Evolutionary conservation across 2,329 filamentous ascomycete species (phyloP).

Genomic region (Polychaeton citri): DNA sequence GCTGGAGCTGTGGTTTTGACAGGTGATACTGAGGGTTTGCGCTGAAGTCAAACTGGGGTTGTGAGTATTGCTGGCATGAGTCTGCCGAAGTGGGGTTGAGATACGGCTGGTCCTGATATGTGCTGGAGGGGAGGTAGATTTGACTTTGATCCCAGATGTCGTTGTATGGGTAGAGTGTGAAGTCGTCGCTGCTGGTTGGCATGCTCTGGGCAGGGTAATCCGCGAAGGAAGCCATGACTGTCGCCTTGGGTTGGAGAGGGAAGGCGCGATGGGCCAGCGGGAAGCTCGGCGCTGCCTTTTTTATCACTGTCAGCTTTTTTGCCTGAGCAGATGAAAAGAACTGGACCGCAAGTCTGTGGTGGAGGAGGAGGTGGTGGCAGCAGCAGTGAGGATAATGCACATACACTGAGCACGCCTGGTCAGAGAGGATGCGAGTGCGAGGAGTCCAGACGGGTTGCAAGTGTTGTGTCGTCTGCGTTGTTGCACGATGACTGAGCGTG

Average conservation of each 20-base stretch:
- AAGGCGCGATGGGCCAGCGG: no score
- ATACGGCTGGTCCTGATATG: constrained; percentile 15
- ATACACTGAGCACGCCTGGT: not conserved
- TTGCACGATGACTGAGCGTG: constrained; percentile 2
- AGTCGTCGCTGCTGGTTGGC: constrained; percentile 13
- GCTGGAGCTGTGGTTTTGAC: constrained; percentile 23
- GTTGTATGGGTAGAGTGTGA: constrained; percentile 19
- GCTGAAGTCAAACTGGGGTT: constrained; percentile 24
- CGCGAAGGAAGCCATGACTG: constrained; percentile 21
- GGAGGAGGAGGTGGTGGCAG: not conserved
- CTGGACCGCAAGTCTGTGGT: no score
- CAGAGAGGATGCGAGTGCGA: not conserved
- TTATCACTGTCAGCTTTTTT: no score
- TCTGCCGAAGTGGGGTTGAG: constrained; percentile 22
- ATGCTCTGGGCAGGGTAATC: constrained; percentile 16
- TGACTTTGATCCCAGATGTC: constrained; percentile 18
- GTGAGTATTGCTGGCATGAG: constrained; percentile 20
- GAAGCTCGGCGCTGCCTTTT: no score
- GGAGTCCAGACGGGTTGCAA: constrained; percentile 1
- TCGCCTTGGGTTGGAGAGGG: no score
- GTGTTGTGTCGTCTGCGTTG: constrained; percentile 2
- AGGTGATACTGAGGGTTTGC: constrained; percentile 23
- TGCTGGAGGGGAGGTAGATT: constrained; percentile 12
- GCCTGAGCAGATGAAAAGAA: no score
- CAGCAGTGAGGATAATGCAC: not conserved